phyloP scores from a whole-genome alignment of 1,139 yeast genomes.

The Geotrichum carabidarum region DNA sequence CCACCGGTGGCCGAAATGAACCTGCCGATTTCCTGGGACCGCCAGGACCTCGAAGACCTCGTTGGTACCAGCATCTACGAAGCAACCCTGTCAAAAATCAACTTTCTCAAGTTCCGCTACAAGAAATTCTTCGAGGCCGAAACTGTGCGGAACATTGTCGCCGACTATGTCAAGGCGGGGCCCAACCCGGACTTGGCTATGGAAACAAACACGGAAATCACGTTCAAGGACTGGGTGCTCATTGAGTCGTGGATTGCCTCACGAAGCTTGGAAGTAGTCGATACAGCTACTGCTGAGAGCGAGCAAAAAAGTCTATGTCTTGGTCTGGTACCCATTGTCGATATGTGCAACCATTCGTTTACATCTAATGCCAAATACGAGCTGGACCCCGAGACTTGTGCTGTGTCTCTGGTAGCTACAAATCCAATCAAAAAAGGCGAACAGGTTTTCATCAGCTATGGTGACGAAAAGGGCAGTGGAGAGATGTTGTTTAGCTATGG shows the following conservation, averaged over 20 bases:
- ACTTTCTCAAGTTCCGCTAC: constrained; percentile 28
- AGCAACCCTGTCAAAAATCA: constrained; percentile 31
- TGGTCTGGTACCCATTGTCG: constrained; percentile 39
- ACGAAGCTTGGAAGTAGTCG: constrained; percentile 29
- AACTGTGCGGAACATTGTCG: constrained; percentile 22
- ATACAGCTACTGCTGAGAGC: constrained; percentile 14
- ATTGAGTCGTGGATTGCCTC: constrained; percentile 37
- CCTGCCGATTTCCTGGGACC: constrained; percentile 34
- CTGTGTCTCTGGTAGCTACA: constrained; percentile 26
- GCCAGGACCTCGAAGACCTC: constrained; percentile 28
- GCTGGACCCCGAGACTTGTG: constrained; percentile 27
- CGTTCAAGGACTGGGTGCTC: constrained; percentile 29
- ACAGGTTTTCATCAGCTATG: constrained; percentile 39
- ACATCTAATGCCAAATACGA: constrained; percentile 36
- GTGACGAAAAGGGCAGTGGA: constrained; percentile 35
- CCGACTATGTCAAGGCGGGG: constrained; percentile 24
- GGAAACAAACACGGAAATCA: constrained; percentile 21
- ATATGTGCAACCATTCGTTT: constrained; percentile 37
- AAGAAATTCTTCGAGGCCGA: constrained; percentile 23
- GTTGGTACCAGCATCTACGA: constrained; percentile 32
- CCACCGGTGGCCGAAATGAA: constrained; percentile 32
- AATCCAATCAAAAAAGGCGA: constrained; percentile 19
- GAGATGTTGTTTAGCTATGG: constrained; percentile 42
- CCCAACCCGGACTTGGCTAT: constrained; percentile 5
- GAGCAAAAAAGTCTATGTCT: constrained; percentile 12